phyloP scores from a whole-genome alignment of 202 grass and related monocot genomes.

The Carex sylvatica region DNA sequence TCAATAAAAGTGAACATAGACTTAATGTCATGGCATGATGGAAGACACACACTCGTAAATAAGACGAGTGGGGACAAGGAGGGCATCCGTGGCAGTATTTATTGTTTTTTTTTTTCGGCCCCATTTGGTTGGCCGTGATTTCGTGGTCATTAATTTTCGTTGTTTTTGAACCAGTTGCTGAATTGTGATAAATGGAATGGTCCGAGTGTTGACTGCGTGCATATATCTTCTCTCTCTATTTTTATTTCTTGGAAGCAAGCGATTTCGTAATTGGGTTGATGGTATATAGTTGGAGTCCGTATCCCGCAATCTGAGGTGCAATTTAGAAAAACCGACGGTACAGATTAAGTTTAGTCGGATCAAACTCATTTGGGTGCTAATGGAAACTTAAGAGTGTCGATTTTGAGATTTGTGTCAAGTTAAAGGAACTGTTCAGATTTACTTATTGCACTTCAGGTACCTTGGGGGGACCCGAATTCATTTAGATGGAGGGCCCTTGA shows the following conservation, averaged over 20 bases:
- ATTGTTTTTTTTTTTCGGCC: neutral
- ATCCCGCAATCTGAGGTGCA: too few relatives aligned
- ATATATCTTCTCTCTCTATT: neutral
- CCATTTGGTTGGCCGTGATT: neutral
- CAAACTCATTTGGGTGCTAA: too few relatives aligned
- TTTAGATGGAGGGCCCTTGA: neutral
- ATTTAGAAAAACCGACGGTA: too few relatives aligned
- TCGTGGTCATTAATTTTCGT: neutral
- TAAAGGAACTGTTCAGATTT: too few relatives aligned
- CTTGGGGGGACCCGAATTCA: too few relatives aligned
- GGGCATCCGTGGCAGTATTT: neutral
- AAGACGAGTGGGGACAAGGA: neutral
- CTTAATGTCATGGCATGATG: too few relatives aligned
- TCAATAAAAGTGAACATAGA: too few relatives aligned
- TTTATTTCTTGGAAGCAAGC: constrained; percentile 11
- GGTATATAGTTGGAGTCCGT: neutral
- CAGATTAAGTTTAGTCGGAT: too few relatives aligned
- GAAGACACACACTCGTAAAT: too few relatives aligned
- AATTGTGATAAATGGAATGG: neutral
- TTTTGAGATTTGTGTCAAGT: too few relatives aligned
- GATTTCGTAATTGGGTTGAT: neutral
- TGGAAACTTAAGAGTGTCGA: too few relatives aligned
- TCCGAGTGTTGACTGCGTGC: constrained; percentile 1
- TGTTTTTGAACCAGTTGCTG: neutral
- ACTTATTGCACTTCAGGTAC: too few relatives aligned